Evolutionary conservation across 352 stramenopile species (phyloP), one percentile per base, ranked within the genome.

Genomic region (Globisporangium spinosum): DNA sequence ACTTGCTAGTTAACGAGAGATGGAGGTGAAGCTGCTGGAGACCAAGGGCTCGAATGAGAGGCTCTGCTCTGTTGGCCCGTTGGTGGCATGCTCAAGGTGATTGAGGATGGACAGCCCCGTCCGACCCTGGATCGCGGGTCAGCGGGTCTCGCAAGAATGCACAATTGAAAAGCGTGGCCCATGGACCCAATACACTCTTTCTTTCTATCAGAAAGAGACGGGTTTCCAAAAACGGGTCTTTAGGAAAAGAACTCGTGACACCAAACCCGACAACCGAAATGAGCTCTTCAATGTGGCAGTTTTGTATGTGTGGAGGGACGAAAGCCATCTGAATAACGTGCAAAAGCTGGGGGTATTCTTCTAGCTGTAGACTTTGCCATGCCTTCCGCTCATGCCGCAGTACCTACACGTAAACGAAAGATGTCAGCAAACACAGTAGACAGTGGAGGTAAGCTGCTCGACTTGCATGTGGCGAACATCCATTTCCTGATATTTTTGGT

Each of bases 71-170:
- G 38, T 60, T 34, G 7, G 56, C 20, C 32, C 32, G 56, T 62
- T 62, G 56, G 32, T 13, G 1, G 17, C 43, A 23, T 51, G 6
- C 17, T 6, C 40, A 49, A n/a, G 13, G 40, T 49, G 40, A 49
- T 49, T 20, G 17, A 49, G 40, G 40, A 49, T 49, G 40, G 15
- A 49, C 40, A 65, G 34, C 35, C 32, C 10, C 59, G 57, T 70
- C 57, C 57, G 43, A 68, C 38, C 34, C 51, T 62, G 57, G 54
- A 60, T 60, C 54, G 54, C 54, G 23, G 29, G 27, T 78, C 78
- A 23, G 17, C 17, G 17, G 43, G 43, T 49, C 15, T 3, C n/a
- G 0, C 29, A 22, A 10, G 1, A 22, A 22, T 22, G 7, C 8
- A 20, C 13, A 10, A 2, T 7, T 20, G 17, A 22, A 22, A 22